Conservation (phyloP, 2,329 filamentous ascomycete genomes). For the Scorias spongiosa region DNA sequence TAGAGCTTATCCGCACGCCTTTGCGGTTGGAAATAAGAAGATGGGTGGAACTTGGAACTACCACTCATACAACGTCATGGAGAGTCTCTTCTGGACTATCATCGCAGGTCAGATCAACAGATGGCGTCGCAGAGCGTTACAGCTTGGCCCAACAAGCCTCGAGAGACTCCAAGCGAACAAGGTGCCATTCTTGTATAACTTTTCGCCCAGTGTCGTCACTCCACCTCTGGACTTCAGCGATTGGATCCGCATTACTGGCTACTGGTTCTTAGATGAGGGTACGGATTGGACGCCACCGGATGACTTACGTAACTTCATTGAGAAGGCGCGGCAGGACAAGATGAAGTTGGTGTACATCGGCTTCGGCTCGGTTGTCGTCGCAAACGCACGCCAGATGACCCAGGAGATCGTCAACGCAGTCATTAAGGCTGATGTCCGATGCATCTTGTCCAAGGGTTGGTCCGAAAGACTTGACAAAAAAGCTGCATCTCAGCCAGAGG, state of each 20-base stretch:
- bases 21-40: constrained; percentile 81
- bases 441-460: constrained; percentile 93
- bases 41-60: constrained; percentile 94
- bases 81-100: constrained; percentile 91
- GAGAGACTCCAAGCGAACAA: constrained; percentile 93
- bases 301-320: constrained; percentile 68
- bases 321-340: constrained; percentile 59
- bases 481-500: constrained; percentile 41
- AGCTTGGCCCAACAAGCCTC: constrained; percentile 63
- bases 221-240: constrained; percentile 91
- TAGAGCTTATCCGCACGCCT: constrained; percentile 88
- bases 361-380: constrained; percentile 90
- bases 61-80: constrained; percentile 89
- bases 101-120: constrained; percentile 82
- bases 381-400: constrained; percentile 75
- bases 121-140: constrained; percentile 72
- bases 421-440: constrained; percentile 77
- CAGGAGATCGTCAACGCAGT: constrained; percentile 89
- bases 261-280: constrained; percentile 88
- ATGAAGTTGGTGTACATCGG: constrained; percentile 96
- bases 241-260: constrained; percentile 93
- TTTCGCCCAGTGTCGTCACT: constrained; percentile 83
- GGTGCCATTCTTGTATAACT: constrained; percentile 97
- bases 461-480: constrained; percentile 62
- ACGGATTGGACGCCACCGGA: constrained; percentile 55